phyloP scores from a whole-genome alignment of 1,284 basidiomycete species.

The Cryptococcus sp. region DNA sequence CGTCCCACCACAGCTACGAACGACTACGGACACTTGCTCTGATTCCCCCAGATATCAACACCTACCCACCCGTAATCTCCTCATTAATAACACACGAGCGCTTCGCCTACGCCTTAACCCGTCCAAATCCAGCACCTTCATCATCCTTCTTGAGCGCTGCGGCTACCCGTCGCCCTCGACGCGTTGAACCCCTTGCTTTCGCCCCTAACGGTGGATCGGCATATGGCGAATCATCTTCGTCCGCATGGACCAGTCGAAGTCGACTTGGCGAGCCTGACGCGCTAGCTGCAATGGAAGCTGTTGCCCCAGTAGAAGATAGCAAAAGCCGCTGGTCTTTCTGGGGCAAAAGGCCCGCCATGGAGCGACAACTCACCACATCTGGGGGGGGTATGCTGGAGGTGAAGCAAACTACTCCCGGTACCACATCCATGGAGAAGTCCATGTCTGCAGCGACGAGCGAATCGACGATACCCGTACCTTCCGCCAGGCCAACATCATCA shows the following conservation, averaged over 20 bases:
- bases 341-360: conserved; percentile 34
- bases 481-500: conserved; percentile 6
- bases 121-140: conserved; percentile 40
- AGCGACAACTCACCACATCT: conserved; percentile 44
- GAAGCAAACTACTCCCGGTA: conserved; percentile 27
- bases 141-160: conserved; percentile 43
- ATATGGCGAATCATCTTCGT: neutral
- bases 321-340: conserved; percentile 48
- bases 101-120: conserved; percentile 38
- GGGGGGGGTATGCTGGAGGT: conserved; percentile 50
- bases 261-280: conserved; percentile 47
- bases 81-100: conserved; percentile 41
- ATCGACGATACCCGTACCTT: no score
- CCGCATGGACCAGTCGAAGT: conserved; percentile 41
- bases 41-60: conserved; percentile 41
- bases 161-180: conserved; percentile 18
- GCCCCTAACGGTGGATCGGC: conserved; percentile 2
- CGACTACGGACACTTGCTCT: conserved; percentile 28
- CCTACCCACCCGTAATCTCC: conserved; percentile 42
- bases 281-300: neutral
- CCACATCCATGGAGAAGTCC: conserved; percentile 9
- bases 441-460: conserved; percentile 4
- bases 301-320: conserved; percentile 11
- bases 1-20: conserved; percentile 21
- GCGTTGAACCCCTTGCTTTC: conserved; percentile 17